These are phyloP conservation scores for Botryobasidium botryosum DNA, from an alignment of 768 basidiomycete genomes.

Conservation along the genomic window DNA sequence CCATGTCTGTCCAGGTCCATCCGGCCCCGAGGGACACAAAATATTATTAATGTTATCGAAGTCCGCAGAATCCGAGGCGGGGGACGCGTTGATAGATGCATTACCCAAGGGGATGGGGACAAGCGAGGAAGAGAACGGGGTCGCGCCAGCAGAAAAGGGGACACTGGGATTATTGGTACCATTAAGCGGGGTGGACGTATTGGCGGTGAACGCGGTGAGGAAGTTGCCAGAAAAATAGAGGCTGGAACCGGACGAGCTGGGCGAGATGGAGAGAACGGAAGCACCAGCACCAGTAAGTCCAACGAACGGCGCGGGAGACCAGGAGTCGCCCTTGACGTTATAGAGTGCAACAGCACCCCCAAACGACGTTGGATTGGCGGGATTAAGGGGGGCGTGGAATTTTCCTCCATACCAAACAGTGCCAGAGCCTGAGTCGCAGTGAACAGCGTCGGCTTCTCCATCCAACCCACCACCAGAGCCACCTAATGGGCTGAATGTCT, in stretches of 20 bases:
- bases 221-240: slow-evolving; percentile 86
- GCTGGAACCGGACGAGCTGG: slow-evolving; percentile 51
- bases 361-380: slow-evolving; percentile 31
- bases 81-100: slow-evolving; percentile 38
- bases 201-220: slow-evolving; percentile 47
- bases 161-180: slow-evolving; percentile 72
- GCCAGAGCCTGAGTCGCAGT: slow-evolving; percentile 49
- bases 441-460: slow-evolving; percentile 53
- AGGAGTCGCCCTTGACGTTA: slow-evolving; percentile 42
- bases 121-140: slow-evolving; percentile 77
- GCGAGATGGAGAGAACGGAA: slow-evolving; percentile 56
- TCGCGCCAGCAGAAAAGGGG: slow-evolving; percentile 63
- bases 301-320: slow-evolving; percentile 65
- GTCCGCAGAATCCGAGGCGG: slow-evolving; percentile 40
- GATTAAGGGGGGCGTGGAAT: slow-evolving; percentile 24
- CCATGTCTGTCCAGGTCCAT: slow-evolving; percentile 73
- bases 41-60: slow-evolving; percentile 51
- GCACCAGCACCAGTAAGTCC: slow-evolving; percentile 59
- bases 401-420: slow-evolving; percentile 67
- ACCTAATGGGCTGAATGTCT: slow-evolving; percentile 43
- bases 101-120: slow-evolving; percentile 54
- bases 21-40: slow-evolving; percentile 73
- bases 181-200: slow-evolving; percentile 29
- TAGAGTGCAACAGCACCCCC: slow-evolving; percentile 42
- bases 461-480: slow-evolving; percentile 41